Evolutionary conservation across 2,329 filamentous ascomycete species (phyloP).

Genomic region (Orbilia javanica): DNA sequence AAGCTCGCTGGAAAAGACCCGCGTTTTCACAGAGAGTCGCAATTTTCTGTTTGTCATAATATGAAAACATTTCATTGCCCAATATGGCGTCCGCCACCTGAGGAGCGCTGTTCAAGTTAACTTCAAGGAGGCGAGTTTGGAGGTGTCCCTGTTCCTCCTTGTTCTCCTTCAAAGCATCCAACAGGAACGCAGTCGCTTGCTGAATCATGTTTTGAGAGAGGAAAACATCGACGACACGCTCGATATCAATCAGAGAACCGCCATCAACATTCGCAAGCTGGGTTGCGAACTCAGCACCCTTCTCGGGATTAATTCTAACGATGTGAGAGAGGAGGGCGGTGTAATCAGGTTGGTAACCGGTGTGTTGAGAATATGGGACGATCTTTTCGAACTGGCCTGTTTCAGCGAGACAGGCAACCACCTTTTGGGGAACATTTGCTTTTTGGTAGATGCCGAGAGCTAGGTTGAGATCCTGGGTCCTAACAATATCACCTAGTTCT

Average conservation of each 20-base stretch:
- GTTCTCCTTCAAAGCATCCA: slow-evolving; percentile 95
- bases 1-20: slow-evolving; percentile 83
- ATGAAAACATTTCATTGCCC: slow-evolving; percentile 97
- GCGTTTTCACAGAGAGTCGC: slow-evolving; percentile 93
- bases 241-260: slow-evolving; percentile 88
- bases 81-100: slow-evolving; percentile 98
- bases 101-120: slow-evolving; percentile 96
- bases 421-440: slow-evolving; percentile 91
- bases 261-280: slow-evolving; percentile 89
- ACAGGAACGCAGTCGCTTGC: slow-evolving; percentile 95
- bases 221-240: slow-evolving; percentile 97
- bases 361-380: slow-evolving; percentile 85
- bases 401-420: slow-evolving; percentile 93
- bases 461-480: slow-evolving; percentile 87
- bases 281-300: slow-evolving; percentile 94
- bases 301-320: slow-evolving; percentile 89
- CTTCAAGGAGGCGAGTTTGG: slow-evolving; percentile 94
- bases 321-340: slow-evolving; percentile 92
- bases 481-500: slow-evolving; percentile 93
- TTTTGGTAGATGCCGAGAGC: slow-evolving; percentile 91
- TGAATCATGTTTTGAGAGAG: slow-evolving; percentile 98
- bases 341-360: slow-evolving; percentile 94
- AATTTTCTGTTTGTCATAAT: slow-evolving; percentile 93
- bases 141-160: slow-evolving; percentile 91
- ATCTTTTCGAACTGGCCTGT: slow-evolving; percentile 98